Percentiles rank a stretch among this genome's conserved stretches.
phyloP scores from a whole-genome alignment of 2,329 filamentous ascomycete species.

The Neonectria sp. region DNA sequence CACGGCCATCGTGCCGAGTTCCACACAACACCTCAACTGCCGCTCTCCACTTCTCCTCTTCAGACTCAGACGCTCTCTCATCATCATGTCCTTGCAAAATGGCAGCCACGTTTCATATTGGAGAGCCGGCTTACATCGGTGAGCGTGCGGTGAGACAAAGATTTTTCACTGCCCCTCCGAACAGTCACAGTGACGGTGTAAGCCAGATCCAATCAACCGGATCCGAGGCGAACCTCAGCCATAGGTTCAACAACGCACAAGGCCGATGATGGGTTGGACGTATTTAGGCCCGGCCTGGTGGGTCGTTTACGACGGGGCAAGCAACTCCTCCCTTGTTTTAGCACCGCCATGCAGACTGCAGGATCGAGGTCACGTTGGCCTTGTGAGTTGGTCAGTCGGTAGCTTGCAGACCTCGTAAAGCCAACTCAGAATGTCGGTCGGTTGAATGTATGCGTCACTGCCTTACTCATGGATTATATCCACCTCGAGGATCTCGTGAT shows the following conservation, averaged over 20 bases:
- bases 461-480: too few relatives aligned
- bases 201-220: constrained; percentile 9
- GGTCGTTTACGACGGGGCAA: constrained; percentile 1
- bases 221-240: neutral
- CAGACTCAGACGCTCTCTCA: neutral
- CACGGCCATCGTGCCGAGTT: neutral
- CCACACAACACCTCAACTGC: neutral
- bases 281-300: constrained; percentile 7
- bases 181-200: constrained; percentile 18
- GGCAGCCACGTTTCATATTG: constrained; percentile 7
- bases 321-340: constrained; percentile 14
- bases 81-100: neutral
- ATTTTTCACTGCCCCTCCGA: neutral
- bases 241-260: constrained; percentile 3
- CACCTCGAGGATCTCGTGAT: too few relatives aligned
- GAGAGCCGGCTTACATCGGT: neutral
- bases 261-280: constrained; percentile 4
- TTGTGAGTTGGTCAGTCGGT: neutral
- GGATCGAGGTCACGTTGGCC: neutral
- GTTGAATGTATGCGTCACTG: too few relatives aligned
- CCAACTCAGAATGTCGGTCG: constrained; percentile 17
- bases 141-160: neutral
- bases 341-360: constrained; percentile 6
- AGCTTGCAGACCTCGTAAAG: constrained; percentile 3
- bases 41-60: constrained; percentile 7